Evolutionary conservation across 2,329 filamentous ascomycete species (phyloP), one percentile per base, ranked within the genome.

Genomic region (Aspergillus sp.): DNA sequence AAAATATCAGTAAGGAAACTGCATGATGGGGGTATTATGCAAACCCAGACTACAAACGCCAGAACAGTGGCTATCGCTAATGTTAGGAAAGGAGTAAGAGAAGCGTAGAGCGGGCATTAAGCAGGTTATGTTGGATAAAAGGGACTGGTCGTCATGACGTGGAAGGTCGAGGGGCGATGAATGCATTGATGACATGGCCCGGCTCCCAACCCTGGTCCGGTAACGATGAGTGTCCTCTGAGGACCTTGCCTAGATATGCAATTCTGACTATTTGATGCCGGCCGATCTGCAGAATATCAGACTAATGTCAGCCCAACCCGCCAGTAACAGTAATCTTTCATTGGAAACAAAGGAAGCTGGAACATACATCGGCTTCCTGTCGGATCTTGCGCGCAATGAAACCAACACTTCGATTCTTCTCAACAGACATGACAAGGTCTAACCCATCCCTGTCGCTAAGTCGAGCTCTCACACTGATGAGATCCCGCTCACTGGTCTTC

Each of bases 191-290:
- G 30, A 93, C 74, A 61, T 93, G 79, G 32, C 83, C 86, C 51
- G 79, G 76, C 58, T 83, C 80, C 86, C 88, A 95, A 43, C 85
- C 86, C 57, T 93, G 85, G 3, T 78, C 77, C 41, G 74, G 67
- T 15, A 95, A 67, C 1, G 84, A 77, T 17, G 79, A 64, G 46
- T 77, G 76, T 54, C 91, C 87, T 54, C 83, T 82, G 41, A 95
- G 77, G 44, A 90, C 80, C 63, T 83, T 88, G 56, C 90, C 90
- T 67, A 93, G 78, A 65, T 95, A 94, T 17, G 82, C 84, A 50
- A 95, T 79, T 46, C 82, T 81, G 44, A 95, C 74, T 43, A 75
- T 79, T 52, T 80, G 81, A 41, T 72, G 73, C 6, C 73, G 63
- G 2, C 77, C 66, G 27, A 90, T 71, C 85, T 86, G 56, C 15